Evolutionary conservation across 495 filamentous ascomycete genomes (phyloP).

Genomic region (Saxophila tyrrhenica): DNA sequence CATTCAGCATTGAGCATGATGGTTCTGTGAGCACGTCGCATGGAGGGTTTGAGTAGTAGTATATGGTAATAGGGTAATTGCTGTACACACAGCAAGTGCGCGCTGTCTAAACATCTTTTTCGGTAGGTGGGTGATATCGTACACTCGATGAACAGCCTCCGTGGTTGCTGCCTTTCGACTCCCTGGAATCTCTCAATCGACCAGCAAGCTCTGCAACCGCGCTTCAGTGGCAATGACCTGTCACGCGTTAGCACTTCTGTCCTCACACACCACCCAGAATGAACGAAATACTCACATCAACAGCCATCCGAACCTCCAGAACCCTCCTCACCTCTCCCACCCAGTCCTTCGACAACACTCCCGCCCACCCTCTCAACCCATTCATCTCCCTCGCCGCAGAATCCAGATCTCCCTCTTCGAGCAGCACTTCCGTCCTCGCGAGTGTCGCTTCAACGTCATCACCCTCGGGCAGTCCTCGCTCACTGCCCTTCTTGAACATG

Average conservation of each 20-base stretch:
- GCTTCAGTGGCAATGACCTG: slow-evolving; percentile 37
- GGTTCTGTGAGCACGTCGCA: too few species aligned
- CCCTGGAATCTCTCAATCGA: slow-evolving; percentile 21
- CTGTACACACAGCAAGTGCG: not conserved
- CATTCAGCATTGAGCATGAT: too few species aligned
- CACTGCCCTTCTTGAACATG: slow-evolving; percentile 80
- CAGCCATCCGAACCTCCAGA: slow-evolving; percentile 86
- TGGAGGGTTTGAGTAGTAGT: too few species aligned
- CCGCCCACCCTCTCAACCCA: slow-evolving; percentile 79
- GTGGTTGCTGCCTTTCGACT: not conserved
- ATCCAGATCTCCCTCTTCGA: slow-evolving; percentile 89
- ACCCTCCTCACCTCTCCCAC: slow-evolving; percentile 74
- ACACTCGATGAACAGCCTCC: not conserved
- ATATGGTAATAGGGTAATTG: too few species aligned
- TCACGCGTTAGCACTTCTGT: slow-evolving; percentile 1
- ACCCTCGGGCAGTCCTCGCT: slow-evolving; percentile 54
- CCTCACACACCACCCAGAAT: not conserved
- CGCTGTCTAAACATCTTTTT: not conserved
- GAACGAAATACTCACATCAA: slow-evolving; percentile 59
- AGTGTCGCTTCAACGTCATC: slow-evolving; percentile 93
- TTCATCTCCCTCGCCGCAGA: slow-evolving; percentile 93
- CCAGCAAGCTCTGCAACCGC: slow-evolving; percentile 32
- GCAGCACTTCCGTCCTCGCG: slow-evolving; percentile 68
- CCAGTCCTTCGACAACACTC: slow-evolving; percentile 88
- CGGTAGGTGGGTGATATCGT: not conserved